Evolutionary conservation across 169 alveolate species (phyloP), one percentile per base, ranked within the genome.

Genomic region (Plasmodium sp.): DNA sequence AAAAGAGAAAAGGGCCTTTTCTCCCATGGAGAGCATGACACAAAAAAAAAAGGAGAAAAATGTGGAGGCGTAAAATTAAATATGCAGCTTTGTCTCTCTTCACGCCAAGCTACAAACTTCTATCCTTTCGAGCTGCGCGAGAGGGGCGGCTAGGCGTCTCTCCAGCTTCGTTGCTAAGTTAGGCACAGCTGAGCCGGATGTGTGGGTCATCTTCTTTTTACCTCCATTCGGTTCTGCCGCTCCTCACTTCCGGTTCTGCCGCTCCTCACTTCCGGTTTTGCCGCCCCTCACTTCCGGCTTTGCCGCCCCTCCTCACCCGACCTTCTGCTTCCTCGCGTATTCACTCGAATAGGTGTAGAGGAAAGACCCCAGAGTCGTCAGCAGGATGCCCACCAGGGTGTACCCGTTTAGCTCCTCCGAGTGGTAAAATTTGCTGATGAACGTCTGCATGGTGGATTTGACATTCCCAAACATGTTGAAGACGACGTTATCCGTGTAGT

Each of bases 401-500:
- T 58, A 10, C 67, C n/a, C 27, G 31, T 86, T 74, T 16, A 86
- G 71, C 6, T 14, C 33, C 51, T 86, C 94, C 12, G 81, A n/a
- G n/a, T 86, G 34, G 5, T 86, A 86, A 77, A 33, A 86, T 58
- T 86, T 86, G 22, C 94, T 86, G 56, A 86, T 14, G 56, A 86
- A 86, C 58, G 94, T 86, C 45, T 86, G 94, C 58, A 86, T 4
- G n/a, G 94, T 86, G 2, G 94, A 86, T 22, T 86, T 86, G 4
- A 86, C 86, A 41, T 86, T 86, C 43, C 94, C 94, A 56, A 86
- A 77, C 94, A 86, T 86, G 80, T 86, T 86, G 56, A 31, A 86
- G 80, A 79, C 86, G 67, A 86, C 94, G 41, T 86, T 86, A 56
- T 86, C 94, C 22, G 94, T 86, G 81, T 86, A 86, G 45, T 86